Evolutionary conservation across 208 protist genomes (phyloP), one percentile per base, ranked within the genome.

Genomic region (Trypanosoma grayi): DNA sequence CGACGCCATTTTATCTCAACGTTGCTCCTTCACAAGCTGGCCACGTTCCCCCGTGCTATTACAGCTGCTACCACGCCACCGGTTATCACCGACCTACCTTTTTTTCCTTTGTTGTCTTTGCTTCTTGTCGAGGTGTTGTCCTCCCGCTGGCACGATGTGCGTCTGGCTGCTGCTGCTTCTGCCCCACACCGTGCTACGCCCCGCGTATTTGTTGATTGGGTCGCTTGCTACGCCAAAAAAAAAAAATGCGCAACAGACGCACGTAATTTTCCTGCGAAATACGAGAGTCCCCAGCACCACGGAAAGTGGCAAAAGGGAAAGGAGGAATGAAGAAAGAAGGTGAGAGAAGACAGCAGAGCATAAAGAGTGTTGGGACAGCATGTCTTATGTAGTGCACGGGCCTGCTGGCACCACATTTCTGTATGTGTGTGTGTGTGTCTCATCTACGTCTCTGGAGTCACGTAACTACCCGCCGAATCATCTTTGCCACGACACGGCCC

Each of bases 231-330:
- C n/a, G n/a, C n/a, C n/a, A n/a, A 40, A 22, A 30, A 51, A 13
- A 7, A 51, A 30, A 30, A 33, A 51, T n/a, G 47, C 40, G 27
- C 34, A 16, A 46, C 22, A 31, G 46, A 41, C 33, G 13, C n/a
- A n/a, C n/a, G n/a, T n/a, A n/a, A n/a, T n/a, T n/a, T n/a, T n/a
- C n/a, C 4, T 40, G 18, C 20, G 18, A 20, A 51, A 13, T 4
- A 50, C 4, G 9, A 28, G 6, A 3, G 30, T 16, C 2, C 11
- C n/a, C n/a, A n/a, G n/a, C n/a, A n/a, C n/a, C n/a, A n/a, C n/a
- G n/a, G n/a, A n/a, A n/a, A n/a, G n/a, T n/a, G n/a, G n/a, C n/a
- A 51, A 51, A 30, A 51, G 31, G 16, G 31, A 28, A 27, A 51
- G 9, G 14, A 45, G 24, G 14, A 45, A 45, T 20, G 14, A 30